Evolutionary conservation across 306 rosid species (phyloP), one percentile per base, ranked within the genome.

Genomic region (Glycine soja): DNA sequence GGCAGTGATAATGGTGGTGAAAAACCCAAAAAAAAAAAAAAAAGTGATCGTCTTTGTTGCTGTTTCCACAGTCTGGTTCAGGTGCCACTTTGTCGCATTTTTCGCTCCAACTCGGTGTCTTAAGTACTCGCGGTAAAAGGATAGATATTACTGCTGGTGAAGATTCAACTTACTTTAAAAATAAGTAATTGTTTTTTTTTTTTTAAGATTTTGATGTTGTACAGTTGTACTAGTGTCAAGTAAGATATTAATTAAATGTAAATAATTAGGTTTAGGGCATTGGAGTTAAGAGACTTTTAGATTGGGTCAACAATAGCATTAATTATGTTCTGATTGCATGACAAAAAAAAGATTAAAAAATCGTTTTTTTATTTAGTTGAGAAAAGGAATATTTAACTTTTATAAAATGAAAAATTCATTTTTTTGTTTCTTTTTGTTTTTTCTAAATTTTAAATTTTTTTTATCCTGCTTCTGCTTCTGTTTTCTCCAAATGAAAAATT

Each of bases 31-130:
- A 61, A 61, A 10, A 50, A 12, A 10, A 2, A 62, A 10, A 30
- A 61, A 10, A 61, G 34, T 2, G 7, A 24, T 11, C 1, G 70
- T 63, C 19, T 32, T 62, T 62, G 68, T 11, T 32, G 68, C 4
- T 63, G 69, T 63, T 63, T 63, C 43, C 15, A 63, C 19, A 11
- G 46, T 62, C 45, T 32, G 45, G 16, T 12, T 63, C 69, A 63
- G 69, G 69, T 63, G 69, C 45, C 2, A 13, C 19, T 13, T 63
- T 63, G 70, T 63, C 46, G 47, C 19, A 3, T 34, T 36, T 63
- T 63, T 3, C 0, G 47, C 10, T 34, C 30, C 30, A 24, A 24
- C 30, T 24, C 32, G 3, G 10, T 24, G 30, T 24, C 2, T 24
- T 24, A 24, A 24, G 1, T 24, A 59, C 66, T 24, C 14, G 66